Base-by-base conservation (phyloP, 176 grass and related monocot species). In the Zizania latifolia region DNA sequence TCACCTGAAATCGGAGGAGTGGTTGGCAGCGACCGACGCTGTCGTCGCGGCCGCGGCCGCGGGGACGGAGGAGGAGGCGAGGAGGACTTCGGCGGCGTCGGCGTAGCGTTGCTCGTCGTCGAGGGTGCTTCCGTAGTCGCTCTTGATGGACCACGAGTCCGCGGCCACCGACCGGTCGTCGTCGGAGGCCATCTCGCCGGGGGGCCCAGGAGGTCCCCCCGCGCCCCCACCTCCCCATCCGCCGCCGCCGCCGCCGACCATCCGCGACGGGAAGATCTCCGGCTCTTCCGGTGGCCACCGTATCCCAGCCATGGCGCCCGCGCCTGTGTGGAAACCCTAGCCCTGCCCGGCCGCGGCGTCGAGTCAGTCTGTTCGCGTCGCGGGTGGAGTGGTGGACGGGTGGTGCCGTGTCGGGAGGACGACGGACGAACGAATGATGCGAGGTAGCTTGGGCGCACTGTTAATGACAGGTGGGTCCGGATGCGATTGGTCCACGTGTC, bases 91-190 rank as follows among this genome's bases (percentile, higher is more conserved):
- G 19, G 83, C 82, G 36, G 95, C 88, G 65, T 99, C 89, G n/a
- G 86, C 86, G 76, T 99, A 93, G 35, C 91, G 89, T 82, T 99
- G 95, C 6, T 99, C 95, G 78, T 99, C 95, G 79, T 99, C 95
- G 63, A 99, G 82, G 61, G 91, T 91, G 80, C 89, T 97, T 0
- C 94, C 90, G 78, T 97, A 97, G 70, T 97, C 94, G 78, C 94
- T 97, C 90, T 89, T 97, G 77, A 97, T 90, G 51, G 94, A 97
- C 94, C 94, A 97, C 22, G 94, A 97, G 80, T 97, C 94, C 65
- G 94, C 90, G n/a, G 94, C 86, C 54, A 97, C 88, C 2, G 94
- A 97, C 4, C 94, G 94, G 65, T 94, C 91, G 84, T 98, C 91
- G 74, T 98, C 94, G 27, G 91, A 98, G 11, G 81, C 80, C 84